These are phyloP conservation scores for Calamus simplicifolius DNA, from an alignment of 176 grass and related monocot species.

Conservation along the genomic window DNA sequence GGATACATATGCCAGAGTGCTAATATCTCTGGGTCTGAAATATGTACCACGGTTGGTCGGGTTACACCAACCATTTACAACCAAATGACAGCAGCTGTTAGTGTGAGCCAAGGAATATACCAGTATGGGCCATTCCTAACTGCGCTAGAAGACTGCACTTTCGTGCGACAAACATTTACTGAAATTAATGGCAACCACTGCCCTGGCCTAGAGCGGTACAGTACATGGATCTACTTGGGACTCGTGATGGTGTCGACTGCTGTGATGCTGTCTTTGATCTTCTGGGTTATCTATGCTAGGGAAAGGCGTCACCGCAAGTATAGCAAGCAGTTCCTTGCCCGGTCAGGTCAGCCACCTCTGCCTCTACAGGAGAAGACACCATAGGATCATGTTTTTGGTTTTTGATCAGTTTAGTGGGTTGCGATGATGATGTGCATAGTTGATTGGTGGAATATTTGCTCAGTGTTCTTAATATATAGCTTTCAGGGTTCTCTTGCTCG, in stretches of 20 bases:
- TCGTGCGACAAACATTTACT: conserved; percentile 61
- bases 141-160: conserved; percentile 78
- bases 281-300: conserved; percentile 80
- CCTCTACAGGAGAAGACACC: no score
- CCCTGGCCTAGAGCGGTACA: conserved; percentile 61
- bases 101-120: conserved; percentile 51
- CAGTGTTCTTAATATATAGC: no score
- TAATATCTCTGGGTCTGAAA: conserved; percentile 26
- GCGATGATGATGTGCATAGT: no score
- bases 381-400: no score
- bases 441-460: no score
- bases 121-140: conserved; percentile 71
- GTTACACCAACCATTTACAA: conserved; percentile 52
- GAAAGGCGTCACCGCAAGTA: conserved; percentile 75
- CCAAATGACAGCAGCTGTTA: conserved; percentile 68
- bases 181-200: conserved; percentile 53
- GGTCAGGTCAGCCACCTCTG: no score
- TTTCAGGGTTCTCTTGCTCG: no score
- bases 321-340: not conserved
- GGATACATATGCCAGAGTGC: conserved; percentile 40
- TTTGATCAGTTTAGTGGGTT: no score
- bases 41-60: conserved; percentile 52
- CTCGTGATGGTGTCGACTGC: conserved; percentile 61
- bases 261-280: conserved; percentile 71
- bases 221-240: conserved; percentile 73